Conservation (phyloP, 2,329 filamentous ascomycete genomes). For the Neofusicoccum sp. region DNA sequence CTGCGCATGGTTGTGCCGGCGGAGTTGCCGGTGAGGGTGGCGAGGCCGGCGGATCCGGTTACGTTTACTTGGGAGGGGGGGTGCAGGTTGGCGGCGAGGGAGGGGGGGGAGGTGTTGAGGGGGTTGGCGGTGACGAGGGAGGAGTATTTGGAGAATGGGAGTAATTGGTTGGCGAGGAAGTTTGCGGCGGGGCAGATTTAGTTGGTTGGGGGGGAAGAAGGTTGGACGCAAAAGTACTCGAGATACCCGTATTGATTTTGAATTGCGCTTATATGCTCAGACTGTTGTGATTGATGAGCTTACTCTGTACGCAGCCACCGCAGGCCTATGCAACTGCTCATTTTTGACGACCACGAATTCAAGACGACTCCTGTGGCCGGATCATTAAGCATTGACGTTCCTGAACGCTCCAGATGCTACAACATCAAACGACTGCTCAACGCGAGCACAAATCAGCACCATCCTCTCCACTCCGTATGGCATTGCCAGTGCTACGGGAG, state of each 20-base stretch:
- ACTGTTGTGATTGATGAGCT: too few species aligned
- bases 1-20: constrained; percentile 55
- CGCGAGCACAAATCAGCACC: too few species aligned
- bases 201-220: not conserved
- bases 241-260: not conserved
- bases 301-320: too few species aligned
- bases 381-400: too few species aligned
- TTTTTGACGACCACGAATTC: too few species aligned
- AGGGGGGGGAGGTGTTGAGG: constrained; percentile 53
- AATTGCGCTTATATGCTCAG: too few species aligned
- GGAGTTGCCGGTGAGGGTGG: constrained; percentile 31
- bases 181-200: constrained; percentile 51
- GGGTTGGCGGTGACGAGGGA: constrained; percentile 75
- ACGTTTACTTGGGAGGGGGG: constrained; percentile 83
- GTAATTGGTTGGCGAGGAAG: constrained; percentile 68
- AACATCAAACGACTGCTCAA: too few species aligned
- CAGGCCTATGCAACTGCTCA: too few species aligned
- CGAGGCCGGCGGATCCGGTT: constrained; percentile 70
- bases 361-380: too few species aligned
- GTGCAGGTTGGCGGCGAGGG: constrained; percentile 65
- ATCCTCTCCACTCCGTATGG: too few species aligned
- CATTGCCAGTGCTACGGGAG: too few species aligned
- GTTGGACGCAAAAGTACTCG: not conserved
- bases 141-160: constrained; percentile 85
- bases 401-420: too few species aligned